phyloP scores from a whole-genome alignment of 371 early-diverging fungal genomes.

The Enterocytospora artemiae region DNA sequence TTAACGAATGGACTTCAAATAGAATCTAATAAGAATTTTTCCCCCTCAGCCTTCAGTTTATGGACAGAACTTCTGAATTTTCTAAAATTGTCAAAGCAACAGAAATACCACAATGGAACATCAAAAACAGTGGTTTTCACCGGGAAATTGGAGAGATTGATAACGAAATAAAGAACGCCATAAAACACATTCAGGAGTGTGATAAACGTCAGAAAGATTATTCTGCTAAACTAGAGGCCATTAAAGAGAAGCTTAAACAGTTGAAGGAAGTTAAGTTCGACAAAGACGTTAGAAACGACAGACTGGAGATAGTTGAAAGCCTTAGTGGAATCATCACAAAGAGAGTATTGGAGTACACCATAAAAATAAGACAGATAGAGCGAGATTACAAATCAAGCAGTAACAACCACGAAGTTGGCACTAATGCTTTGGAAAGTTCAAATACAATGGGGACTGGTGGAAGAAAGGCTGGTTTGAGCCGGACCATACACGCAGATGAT shows the following conservation, averaged over 20 bases:
- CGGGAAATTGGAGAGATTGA: slow-evolving; percentile 3
- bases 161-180: slow-evolving; percentile 1
- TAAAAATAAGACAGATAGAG: slow-evolving; percentile 17
- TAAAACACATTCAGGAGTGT: slow-evolving; percentile 2
- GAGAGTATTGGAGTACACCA: slow-evolving; percentile 5
- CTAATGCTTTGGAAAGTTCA: not conserved
- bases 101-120: slow-evolving; percentile 36
- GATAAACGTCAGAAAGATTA: slow-evolving; percentile 25
- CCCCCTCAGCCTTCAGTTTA: slow-evolving; percentile 11
- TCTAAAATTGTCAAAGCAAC: slow-evolving; percentile 37
- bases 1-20: slow-evolving; percentile 32
- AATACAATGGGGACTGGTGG: slow-evolving; percentile 2
- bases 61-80: slow-evolving; percentile 56
- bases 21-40: slow-evolving; percentile 4
- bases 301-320: slow-evolving; percentile 5
- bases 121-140: slow-evolving; percentile 11
- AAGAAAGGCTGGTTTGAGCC: not conserved
- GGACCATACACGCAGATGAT: slow-evolving; percentile 2
- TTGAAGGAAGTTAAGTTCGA: not conserved
- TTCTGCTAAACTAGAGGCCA: slow-evolving; percentile 9
- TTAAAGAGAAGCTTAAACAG: not conserved
- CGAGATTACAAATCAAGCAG: not conserved
- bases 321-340: slow-evolving; percentile 14
- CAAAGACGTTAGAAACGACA: not conserved
- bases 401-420: too few relatives aligned